Evolutionary conservation across 2,329 filamentous ascomycete genomes (phyloP).

Genomic region (Leptographium lundbergii): DNA sequence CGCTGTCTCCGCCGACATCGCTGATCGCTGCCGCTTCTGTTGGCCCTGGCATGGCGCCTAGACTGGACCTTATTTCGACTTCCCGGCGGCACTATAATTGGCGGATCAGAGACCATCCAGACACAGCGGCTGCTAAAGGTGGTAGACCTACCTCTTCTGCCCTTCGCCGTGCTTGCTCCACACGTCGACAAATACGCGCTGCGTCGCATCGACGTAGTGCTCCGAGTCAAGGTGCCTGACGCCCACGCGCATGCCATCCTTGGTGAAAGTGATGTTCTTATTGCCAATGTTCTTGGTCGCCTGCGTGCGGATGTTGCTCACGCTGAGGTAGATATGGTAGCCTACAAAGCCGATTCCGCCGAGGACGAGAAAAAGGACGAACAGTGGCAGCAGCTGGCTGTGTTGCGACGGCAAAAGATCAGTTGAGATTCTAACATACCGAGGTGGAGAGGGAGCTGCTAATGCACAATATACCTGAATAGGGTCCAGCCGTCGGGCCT

Average conservation of each 20-base stretch:
- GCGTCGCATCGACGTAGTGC: constrained; percentile 61
- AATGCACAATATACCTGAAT: neutral
- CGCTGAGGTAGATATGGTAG: constrained; percentile 61
- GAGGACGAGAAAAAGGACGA: constrained; percentile 49
- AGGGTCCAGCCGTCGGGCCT: neutral
- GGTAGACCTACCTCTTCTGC: constrained; percentile 17
- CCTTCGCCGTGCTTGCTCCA: constrained; percentile 37
- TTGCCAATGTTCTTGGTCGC: constrained; percentile 59
- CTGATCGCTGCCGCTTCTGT: neutral
- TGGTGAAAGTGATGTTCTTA: constrained; percentile 64
- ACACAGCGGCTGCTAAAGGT: neutral
- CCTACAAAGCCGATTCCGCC: constrained; percentile 48
- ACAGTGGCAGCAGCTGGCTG: constrained; percentile 52
- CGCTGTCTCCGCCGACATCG: neutral
- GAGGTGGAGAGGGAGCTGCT: too few species aligned
- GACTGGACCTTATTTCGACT: neutral
- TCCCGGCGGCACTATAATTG: neutral
- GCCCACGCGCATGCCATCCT: constrained; percentile 60
- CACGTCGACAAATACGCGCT: constrained; percentile 54
- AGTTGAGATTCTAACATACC: constrained; percentile 2
- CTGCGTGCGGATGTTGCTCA: constrained; percentile 50
- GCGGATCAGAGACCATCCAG: neutral
- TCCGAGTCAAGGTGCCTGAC: constrained; percentile 57
- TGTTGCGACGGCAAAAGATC: constrained; percentile 10
- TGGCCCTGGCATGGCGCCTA: too few species aligned